Evolutionary conservation across 2,329 filamentous ascomycete genomes (phyloP).

Genomic region (Fusarium sp.): DNA sequence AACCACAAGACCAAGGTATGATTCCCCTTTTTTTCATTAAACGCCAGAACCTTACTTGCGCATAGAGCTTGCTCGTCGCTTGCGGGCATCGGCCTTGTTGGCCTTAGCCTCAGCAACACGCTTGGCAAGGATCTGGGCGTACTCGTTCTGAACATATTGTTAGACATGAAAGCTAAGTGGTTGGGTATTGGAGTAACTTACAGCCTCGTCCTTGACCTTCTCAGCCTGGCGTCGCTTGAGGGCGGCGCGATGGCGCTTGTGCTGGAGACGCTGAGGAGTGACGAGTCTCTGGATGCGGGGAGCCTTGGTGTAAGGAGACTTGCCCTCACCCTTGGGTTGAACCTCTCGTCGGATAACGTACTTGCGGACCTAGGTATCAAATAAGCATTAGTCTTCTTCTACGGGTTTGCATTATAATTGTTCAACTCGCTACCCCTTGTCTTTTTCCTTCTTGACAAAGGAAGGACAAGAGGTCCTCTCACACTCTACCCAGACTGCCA

Average conservation of each 20-base stretch:
- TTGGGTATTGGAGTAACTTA: constrained; percentile 64
- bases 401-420: constrained; percentile 10
- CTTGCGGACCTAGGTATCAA: constrained; percentile 84
- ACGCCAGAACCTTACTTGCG: constrained; percentile 75
- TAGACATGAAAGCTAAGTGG: background rate
- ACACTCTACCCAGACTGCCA: constrained; percentile 70
- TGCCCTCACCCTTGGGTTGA: constrained; percentile 96
- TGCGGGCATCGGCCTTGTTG: constrained; percentile 92
- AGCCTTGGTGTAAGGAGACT: constrained; percentile 99
- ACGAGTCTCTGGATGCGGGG: constrained; percentile 99
- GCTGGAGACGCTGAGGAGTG: constrained; percentile 99
- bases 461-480: constrained; percentile 57
- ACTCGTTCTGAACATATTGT: constrained; percentile 81
- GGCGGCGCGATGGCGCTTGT: constrained; percentile 98
- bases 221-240: constrained; percentile 98
- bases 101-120: constrained; percentile 96
- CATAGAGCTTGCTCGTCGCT: constrained; percentile 97
- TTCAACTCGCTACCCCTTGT: constrained; percentile 43
- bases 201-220: constrained; percentile 98
- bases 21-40: constrained; percentile 53
- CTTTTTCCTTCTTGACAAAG: constrained; percentile 6
- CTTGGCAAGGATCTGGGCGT: constrained; percentile 95
- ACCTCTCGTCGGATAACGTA: constrained; percentile 99
- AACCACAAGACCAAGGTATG: constrained; percentile 55
- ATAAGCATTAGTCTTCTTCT: constrained; percentile 55